Conservation (phyloP, 345 rosid genomes). For the Euclidium syriacum region DNA sequence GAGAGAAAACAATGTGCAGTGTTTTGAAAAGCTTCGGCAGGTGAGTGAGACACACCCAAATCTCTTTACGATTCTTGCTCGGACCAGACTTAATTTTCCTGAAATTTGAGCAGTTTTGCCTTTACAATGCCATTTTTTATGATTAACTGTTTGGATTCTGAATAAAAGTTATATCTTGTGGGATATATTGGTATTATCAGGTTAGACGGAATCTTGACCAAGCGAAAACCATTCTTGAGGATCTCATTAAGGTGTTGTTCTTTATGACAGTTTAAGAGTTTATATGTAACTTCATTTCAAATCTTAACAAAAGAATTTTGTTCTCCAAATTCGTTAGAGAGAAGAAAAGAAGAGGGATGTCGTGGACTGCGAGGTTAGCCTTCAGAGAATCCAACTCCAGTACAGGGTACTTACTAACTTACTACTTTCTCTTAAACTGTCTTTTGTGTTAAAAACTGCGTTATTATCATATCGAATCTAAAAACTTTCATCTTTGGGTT, state of each 20-base stretch:
- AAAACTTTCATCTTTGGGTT: not conserved
- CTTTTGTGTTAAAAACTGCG: not conserved
- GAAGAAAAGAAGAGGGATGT: constrained; percentile 96
- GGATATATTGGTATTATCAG: constrained; percentile 35
- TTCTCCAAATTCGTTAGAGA: constrained; percentile 45
- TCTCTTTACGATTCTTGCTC: not conserved
- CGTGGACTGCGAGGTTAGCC: constrained; percentile 78
- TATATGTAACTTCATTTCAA: constrained; percentile 10
- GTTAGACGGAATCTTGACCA: constrained; percentile 97
- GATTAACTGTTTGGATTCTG: not conserved
- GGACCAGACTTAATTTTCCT: not conserved
- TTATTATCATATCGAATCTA: not conserved
- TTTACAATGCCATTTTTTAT: not conserved
- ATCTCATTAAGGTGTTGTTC: constrained; percentile 79
- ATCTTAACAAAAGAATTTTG: constrained; percentile 14
- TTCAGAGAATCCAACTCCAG: constrained; percentile 85
- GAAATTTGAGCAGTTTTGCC: not conserved
- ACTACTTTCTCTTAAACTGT: not conserved
- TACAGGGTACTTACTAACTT: constrained; percentile 65
- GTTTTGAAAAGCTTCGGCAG: constrained; percentile 99
- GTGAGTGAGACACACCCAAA: constrained; percentile 32
- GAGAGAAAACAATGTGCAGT: constrained; percentile 98
- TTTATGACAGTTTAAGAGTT: constrained; percentile 21
- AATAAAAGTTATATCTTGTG: not conserved
- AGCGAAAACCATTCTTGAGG: constrained; percentile 83